phyloP scores from a whole-genome alignment of 208 protist species.

The Leishmania tarentolae region DNA sequence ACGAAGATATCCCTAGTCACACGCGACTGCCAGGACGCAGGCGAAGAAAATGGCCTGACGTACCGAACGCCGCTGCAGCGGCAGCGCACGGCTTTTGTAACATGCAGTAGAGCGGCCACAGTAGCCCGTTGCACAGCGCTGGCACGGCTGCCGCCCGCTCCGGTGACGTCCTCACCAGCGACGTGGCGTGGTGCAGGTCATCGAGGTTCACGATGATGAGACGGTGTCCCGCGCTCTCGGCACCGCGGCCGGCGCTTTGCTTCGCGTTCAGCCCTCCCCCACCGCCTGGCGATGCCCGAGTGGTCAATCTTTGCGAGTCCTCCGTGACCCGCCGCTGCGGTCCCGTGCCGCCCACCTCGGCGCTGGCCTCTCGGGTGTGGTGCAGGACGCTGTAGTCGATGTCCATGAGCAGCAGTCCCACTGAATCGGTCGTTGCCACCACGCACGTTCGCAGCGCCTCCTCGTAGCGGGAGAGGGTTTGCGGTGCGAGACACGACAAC shows the following conservation, averaged over 20 bases:
- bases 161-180: conserved; percentile 39
- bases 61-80: not conserved
- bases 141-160: conserved; percentile 22
- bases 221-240: not conserved
- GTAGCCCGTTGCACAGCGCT: conserved; percentile 35
- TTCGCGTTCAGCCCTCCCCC: not conserved
- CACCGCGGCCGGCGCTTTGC: conserved; percentile 1
- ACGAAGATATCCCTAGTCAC: not conserved
- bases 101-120: conserved; percentile 47
- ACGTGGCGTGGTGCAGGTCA: conserved; percentile 43
- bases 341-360: not conserved
- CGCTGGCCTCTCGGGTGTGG: not conserved
- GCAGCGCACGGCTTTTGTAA: not conserved
- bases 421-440: conserved; percentile 46
- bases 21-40: not conserved
- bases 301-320: not conserved
- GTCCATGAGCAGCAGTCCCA: conserved; percentile 53
- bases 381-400: conserved; percentile 58
- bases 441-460: conserved; percentile 49
- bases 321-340: conserved; percentile 6
- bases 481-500: not conserved
- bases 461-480: conserved; percentile 16
- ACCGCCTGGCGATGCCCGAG: not conserved
- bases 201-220: conserved; percentile 48
- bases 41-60: not conserved